Base-by-base conservation (phyloP, 139 green algal species). In the Coelastrella sp. region DNA sequence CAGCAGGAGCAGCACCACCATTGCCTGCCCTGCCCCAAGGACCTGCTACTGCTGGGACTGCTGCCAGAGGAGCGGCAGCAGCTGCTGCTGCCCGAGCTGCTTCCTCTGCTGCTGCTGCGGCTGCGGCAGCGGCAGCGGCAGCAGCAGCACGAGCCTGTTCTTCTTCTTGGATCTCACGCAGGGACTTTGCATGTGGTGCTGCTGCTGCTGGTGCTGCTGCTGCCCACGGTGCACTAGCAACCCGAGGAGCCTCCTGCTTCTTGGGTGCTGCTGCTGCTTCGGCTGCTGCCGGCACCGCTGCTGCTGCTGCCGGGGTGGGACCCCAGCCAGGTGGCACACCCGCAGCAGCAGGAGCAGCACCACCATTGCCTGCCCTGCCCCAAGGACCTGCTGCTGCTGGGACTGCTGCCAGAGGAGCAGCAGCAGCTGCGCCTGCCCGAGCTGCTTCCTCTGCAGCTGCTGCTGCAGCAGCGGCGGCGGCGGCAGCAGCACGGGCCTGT, bases 131-230 rank as follows among this genome's bases (percentile, higher is more conserved):
- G 4, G 90, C 88, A 7, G 78, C 84, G 10, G 82, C 91, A 6
- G 90, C 88, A 14, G 78, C 84, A 20, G 94, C 94, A 3, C 83
- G 80, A 54, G 80, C 89, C 19, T 94, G 95, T 92, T 98, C 96
- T 92, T 98, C 96, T 87, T 94, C 86, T 89, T 97, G 94, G 80
- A 98, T 98, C 66, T 98, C 94, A 2, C 90, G 59, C 58, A 98
- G 94, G 11, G 94, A 95, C 90, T 96, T 96, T 57, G 71, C 81
- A 16, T 58, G 82, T n/a, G 85, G 22, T 54, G 88, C 80, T 73
- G 88, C 71, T 74, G 89, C 77, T 85, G 90, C 93, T 61, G 92
- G 86, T 5, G 87, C 93, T 22, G 92, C 73, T 3, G 90, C 92
- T 6, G 94, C 95, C 96, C 96, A 98, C 17, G 96, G 95, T 59